phyloP scores from a whole-genome alignment of 345 rosid species.

The Durio zibethinus region DNA sequence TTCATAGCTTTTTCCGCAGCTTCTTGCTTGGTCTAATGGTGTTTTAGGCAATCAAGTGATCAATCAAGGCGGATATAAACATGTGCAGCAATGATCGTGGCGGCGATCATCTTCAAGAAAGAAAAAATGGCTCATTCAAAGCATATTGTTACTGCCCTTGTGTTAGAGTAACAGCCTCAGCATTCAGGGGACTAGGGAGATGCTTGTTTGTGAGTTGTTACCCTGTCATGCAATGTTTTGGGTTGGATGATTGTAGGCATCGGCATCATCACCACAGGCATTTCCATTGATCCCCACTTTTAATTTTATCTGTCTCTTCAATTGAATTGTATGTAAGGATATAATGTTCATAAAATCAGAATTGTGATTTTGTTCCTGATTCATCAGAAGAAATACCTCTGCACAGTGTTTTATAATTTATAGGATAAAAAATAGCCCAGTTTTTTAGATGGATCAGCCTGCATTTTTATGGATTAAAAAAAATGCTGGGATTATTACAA shows the following conservation, averaged over 20 bases:
- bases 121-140: background rate
- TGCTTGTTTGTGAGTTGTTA: slow-evolving; percentile 43
- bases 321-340: background rate
- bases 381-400: background rate
- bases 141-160: slow-evolving; percentile 22
- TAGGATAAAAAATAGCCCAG: background rate
- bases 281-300: slow-evolving; percentile 25
- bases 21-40: background rate
- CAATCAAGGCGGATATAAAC: background rate
- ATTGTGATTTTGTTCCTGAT: background rate
- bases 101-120: background rate
- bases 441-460: background rate
- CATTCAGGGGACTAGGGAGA: slow-evolving; percentile 34
- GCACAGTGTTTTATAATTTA: background rate
- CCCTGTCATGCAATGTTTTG: slow-evolving; percentile 44
- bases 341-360: background rate
- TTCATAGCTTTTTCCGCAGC: background rate
- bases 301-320: background rate
- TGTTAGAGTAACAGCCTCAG: slow-evolving; percentile 14
- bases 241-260: slow-evolving; percentile 43
- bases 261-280: slow-evolving; percentile 40
- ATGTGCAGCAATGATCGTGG: background rate
- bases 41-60: background rate
- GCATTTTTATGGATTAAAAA: too few species aligned
- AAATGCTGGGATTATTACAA: too few species aligned